Percentiles rank a stretch among this genome's conserved stretches.
Evolutionary conservation across 2,329 filamentous ascomycete genomes (phyloP).

Genomic region (Lojkania enalia): DNA sequence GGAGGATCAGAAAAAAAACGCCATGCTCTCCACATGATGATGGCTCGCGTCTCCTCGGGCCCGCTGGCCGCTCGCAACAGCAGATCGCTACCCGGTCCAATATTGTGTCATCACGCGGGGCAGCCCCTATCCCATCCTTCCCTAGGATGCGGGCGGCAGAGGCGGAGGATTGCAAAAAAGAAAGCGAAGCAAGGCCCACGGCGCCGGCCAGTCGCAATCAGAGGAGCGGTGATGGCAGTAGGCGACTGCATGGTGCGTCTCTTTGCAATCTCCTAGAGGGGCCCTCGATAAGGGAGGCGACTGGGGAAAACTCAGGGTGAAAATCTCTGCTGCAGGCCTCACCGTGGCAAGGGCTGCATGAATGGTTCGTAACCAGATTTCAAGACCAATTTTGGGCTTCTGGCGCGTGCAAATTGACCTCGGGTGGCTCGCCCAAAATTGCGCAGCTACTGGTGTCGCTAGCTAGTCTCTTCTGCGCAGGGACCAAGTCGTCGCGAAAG

Average conservation of each 20-base stretch:
- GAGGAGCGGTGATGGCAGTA: slow-evolving; percentile 3
- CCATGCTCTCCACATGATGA: slow-evolving; percentile 8
- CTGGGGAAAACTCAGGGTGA: slow-evolving; percentile 1
- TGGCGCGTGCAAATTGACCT: slow-evolving; percentile 14
- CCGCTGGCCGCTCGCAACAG: background rate
- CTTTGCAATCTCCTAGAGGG: background rate
- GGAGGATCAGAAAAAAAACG: background rate
- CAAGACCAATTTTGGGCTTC: no score
- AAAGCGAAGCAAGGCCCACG: slow-evolving; percentile 1
- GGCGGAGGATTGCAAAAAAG: slow-evolving; percentile 17
- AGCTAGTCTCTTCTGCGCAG: slow-evolving; percentile 9
- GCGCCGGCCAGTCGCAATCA: background rate
- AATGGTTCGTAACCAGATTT: background rate
- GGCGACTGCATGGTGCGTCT: background rate
- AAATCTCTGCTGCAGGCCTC: slow-evolving; percentile 5
- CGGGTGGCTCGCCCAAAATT: slow-evolving; percentile 27
- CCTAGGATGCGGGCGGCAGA: slow-evolving; percentile 20
- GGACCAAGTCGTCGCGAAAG: slow-evolving; percentile 9
- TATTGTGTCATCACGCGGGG: slow-evolving; percentile 12
- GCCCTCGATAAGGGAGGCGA: background rate
- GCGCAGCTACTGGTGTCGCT: slow-evolving; percentile 24
- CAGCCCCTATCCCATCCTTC: background rate
- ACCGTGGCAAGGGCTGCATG: slow-evolving; percentile 12
- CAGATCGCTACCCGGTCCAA: slow-evolving; percentile 3
- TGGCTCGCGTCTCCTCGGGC: slow-evolving; percentile 3